Conservation (phyloP, 345 rosid genomes). For the Populus alba region DNA sequence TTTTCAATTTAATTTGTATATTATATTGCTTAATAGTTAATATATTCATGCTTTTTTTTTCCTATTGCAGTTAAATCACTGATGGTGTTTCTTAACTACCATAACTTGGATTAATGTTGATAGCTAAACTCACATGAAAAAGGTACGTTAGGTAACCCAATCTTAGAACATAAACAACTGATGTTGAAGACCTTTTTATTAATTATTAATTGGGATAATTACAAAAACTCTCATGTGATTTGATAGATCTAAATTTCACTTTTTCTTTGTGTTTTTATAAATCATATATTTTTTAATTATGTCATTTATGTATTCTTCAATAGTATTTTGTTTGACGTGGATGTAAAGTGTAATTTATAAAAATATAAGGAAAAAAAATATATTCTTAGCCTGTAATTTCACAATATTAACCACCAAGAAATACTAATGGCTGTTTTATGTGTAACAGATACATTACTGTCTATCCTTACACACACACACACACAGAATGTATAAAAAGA, state of each 20-base stretch:
- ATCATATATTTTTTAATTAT: too few relatives aligned
- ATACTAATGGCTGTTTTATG: neutral
- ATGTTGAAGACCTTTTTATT: neutral
- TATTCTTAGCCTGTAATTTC: neutral
- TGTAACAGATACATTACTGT: neutral
- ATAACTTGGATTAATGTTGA: neutral
- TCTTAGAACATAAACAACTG: neutral
- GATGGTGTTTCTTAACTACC: neutral
- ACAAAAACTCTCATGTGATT: too few relatives aligned
- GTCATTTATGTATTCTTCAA: too few relatives aligned
- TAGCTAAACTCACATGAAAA: neutral
- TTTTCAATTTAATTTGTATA: neutral
- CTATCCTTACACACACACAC: neutral
- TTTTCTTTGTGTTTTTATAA: too few relatives aligned
- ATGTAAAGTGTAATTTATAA: too few relatives aligned
- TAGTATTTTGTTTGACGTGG: too few relatives aligned
- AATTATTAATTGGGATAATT: neutral
- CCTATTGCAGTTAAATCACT: neutral
- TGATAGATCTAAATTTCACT: too few relatives aligned
- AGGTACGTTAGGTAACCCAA: neutral
- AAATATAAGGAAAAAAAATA: too few relatives aligned
- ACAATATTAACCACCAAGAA: neutral
- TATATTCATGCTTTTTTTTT: neutral
- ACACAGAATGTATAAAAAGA: neutral
- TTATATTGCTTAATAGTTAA: neutral